Percentiles rank a stretch among this genome's conserved stretches.
Evolutionary conservation across 2,329 filamentous ascomycete species (phyloP).

Genomic region (Decorospora gaudefroyi): DNA sequence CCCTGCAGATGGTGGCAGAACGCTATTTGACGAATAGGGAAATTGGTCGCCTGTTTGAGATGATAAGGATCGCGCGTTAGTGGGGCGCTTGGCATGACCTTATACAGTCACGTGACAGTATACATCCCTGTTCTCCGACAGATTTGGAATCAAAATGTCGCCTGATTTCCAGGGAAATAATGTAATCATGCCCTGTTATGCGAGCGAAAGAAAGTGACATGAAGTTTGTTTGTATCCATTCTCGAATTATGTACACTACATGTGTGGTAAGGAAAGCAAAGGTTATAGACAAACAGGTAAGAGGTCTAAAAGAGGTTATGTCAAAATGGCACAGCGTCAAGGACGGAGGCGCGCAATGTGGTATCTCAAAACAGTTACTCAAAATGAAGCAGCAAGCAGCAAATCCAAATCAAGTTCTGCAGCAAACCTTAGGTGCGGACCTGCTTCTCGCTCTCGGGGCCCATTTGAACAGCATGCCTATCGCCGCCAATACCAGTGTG

Average conservation of each 20-base stretch:
- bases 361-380: constrained; percentile 42
- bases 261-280: constrained; percentile 7
- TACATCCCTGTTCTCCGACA: too few relatives aligned
- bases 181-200: too few relatives aligned
- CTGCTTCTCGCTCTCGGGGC: constrained; percentile 49
- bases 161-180: too few relatives aligned
- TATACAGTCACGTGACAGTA: too few relatives aligned
- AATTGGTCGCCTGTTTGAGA: constrained; percentile 11
- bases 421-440: constrained; percentile 13
- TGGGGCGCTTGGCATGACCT: too few relatives aligned
- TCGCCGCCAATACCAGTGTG: constrained; percentile 58
- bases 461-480: constrained; percentile 56
- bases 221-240: constrained; percentile 1
- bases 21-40: constrained; percentile 1
- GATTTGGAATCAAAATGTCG: neutral
- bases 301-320: constrained; percentile 10
- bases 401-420: constrained; percentile 17
- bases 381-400: constrained; percentile 13
- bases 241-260: constrained; percentile 23
- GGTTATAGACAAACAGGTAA: constrained; percentile 5
- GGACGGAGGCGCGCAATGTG: constrained; percentile 33
- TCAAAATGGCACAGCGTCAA: constrained; percentile 24
- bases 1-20: neutral
- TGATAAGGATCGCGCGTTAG: too few relatives aligned
- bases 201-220: neutral